Evolutionary conservation across 495 filamentous ascomycete species (phyloP), one percentile per base, ranked within the genome.

Genomic region (Xylaria scruposa): DNA sequence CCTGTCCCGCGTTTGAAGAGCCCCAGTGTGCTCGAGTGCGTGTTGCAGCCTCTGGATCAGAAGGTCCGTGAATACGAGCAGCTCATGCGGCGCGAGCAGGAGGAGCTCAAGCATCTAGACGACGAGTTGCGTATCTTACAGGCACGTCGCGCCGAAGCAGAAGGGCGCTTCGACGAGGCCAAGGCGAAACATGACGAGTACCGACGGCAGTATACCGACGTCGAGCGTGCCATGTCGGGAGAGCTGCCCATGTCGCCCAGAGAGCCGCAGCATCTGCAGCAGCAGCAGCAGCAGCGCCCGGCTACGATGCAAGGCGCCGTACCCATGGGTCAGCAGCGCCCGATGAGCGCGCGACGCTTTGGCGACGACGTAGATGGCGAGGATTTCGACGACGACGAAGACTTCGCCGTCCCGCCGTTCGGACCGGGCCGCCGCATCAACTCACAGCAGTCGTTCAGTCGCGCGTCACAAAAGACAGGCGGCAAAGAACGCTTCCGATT

Each of bases 151-250:
- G 69, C 72, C 4, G 76, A 79, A 8, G 71, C 78, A 4, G 78
- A 78, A 73, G 68, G 58, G 7, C 76, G 76, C 12, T 79, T 73
- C 71, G 66, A 74, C n/a, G 78, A 79, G 12, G 78, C 76, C 58
- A 79, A 77, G 65, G 59, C 72, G 61, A 79, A 79, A 64, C 76
- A 79, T 54, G 78, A 79, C 29, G 78, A 79, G 60, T 79, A 79
- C 40, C 66, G 56, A 24, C 74, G 73, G 4, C 78, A 78, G 49
- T 74, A 79, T 36, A 29, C 33, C 19, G 73, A 78, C 44, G 78
- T 79, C 60, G 74, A 78, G 70, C 76, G 78, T 17, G 78, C 76
- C 15, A 74, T 79, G 74, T 65, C 74, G 1, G 78, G 78, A 9
- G 78, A 78, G 2, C 65, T 74, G 40, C 17, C 74, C 9, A 75